phyloP scores from a whole-genome alignment of 495 filamentous ascomycete genomes.

The Pyrenula aspistea region DNA sequence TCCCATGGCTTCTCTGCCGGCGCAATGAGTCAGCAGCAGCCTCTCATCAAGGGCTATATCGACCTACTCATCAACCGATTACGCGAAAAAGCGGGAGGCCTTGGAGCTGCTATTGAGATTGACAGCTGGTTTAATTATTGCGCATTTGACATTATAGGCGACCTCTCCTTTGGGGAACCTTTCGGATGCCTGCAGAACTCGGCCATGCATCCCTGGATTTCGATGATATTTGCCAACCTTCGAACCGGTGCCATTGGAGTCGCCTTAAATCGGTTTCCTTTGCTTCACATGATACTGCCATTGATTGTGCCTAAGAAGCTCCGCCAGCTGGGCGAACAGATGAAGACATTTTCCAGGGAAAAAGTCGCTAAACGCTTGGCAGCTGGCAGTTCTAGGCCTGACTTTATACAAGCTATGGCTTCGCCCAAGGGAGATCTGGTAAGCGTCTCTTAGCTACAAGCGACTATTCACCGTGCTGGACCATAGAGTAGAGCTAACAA shows the following conservation, averaged over 20 bases:
- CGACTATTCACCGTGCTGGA: too few relatives aligned
- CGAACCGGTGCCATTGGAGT: conserved; percentile 1
- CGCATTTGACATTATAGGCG: conserved; percentile 24
- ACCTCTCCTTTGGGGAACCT: conserved; percentile 29
- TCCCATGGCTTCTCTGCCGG: conserved; percentile 38
- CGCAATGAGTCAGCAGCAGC: conserved; percentile 32
- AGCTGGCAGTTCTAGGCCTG: conserved; percentile 7
- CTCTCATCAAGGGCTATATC: conserved; percentile 25
- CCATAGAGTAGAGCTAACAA: too few relatives aligned
- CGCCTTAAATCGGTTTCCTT: conserved; percentile 14
- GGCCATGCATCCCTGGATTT: conserved; percentile 32
- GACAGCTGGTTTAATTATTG: conserved; percentile 21
- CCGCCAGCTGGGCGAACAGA: too few relatives aligned
- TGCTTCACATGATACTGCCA: too few relatives aligned
- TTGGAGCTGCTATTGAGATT: neutral
- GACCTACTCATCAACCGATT: conserved; percentile 24
- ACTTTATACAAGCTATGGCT: conserved; percentile 11
- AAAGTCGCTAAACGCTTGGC: conserved; percentile 21
- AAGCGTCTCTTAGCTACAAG: conserved; percentile 6
- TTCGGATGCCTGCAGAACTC: conserved; percentile 34
- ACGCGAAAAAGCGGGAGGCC: conserved; percentile 5
- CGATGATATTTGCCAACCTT: conserved; percentile 10
- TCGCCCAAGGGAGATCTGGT: conserved; percentile 1
- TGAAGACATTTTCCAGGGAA: conserved; percentile 5
- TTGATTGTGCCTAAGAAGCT: too few relatives aligned